Percentiles rank a stretch among this genome's conserved stretches.
Conservation (phyloP, 129 eudicot species). For the Oenanthe sinensis region DNA sequence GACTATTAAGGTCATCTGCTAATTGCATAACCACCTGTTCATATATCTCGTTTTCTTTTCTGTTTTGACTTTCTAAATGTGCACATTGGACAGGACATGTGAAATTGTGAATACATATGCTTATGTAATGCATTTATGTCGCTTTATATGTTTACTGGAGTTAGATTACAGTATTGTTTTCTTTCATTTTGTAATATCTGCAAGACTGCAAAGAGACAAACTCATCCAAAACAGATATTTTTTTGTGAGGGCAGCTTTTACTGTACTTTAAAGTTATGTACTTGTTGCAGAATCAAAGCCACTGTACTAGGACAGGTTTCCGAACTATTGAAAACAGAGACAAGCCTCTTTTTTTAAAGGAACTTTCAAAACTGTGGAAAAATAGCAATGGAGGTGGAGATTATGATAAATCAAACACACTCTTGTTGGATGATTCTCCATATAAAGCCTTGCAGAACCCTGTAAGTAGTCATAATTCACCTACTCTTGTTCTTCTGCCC, state of each 20-base stretch:
- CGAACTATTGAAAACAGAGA: conserved; percentile 48
- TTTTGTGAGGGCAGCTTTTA: neutral
- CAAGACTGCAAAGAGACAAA: neutral
- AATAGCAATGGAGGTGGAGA: conserved; percentile 46
- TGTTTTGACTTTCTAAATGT: neutral
- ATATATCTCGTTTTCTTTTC: neutral
- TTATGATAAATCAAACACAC: conserved; percentile 63
- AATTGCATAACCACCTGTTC: neutral
- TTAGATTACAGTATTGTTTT: neutral
- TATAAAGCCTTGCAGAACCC: conserved; percentile 78
- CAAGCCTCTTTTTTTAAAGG: conserved; percentile 76
- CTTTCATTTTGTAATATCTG: neutral
- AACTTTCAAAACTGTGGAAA: conserved; percentile 68
- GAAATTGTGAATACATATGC: too few relatives aligned
- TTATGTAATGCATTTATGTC: neutral
- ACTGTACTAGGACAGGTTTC: conserved; percentile 65
- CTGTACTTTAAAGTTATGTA: neutral
- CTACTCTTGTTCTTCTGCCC: neutral
- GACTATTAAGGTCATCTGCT: too few relatives aligned
- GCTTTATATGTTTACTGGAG: neutral
- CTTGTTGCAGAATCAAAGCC: conserved; percentile 71
- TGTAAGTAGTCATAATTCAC: conserved; percentile 24
- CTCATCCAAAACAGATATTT: neutral
- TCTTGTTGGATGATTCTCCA: conserved; percentile 87
- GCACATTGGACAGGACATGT: neutral